These are phyloP conservation scores for Chimonanthus praecox DNA, from an alignment of 164 flowering plant species.

Conservation along the genomic window DNA sequence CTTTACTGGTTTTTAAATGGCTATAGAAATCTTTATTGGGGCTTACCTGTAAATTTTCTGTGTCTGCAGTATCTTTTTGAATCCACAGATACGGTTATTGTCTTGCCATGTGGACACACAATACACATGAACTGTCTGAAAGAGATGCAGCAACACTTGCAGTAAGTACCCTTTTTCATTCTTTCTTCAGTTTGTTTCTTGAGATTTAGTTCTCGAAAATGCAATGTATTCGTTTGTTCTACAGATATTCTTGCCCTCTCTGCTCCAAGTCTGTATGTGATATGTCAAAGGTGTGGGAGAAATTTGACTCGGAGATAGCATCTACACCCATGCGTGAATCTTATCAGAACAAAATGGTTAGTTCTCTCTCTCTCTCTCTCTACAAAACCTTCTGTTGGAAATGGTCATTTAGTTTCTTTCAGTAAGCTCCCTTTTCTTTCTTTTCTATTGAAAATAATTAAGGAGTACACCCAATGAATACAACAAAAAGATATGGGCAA, in stretches of 20 bases:
- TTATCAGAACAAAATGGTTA: conserved; percentile 63
- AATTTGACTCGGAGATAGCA: conserved; percentile 79
- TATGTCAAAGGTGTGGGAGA: conserved; percentile 95
- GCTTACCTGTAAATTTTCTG: background rate
- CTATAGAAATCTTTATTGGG: background rate
- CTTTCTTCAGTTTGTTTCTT: background rate
- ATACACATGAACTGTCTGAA: conserved; percentile 77
- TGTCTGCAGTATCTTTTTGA: conserved; percentile 72
- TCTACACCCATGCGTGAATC: conserved; percentile 83
- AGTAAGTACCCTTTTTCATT: conserved; percentile 43
- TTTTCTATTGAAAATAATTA: no score
- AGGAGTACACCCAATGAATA: no score
- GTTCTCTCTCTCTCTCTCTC: conserved; percentile 7
- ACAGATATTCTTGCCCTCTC: conserved; percentile 89
- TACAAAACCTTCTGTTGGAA: background rate
- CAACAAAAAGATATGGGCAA: no score
- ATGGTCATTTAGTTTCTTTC: background rate
- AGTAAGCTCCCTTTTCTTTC: no score
- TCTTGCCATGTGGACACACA: conserved; percentile 90
- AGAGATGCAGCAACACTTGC: conserved; percentile 83
- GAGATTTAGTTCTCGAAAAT: background rate
- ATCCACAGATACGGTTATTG: conserved; percentile 55
- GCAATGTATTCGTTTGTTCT: background rate
- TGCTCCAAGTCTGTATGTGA: conserved; percentile 95
- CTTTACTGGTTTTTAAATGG: background rate